phyloP scores from a whole-genome alignment of 352 stramenopile species.

The Thraustochytrium sp. region DNA sequence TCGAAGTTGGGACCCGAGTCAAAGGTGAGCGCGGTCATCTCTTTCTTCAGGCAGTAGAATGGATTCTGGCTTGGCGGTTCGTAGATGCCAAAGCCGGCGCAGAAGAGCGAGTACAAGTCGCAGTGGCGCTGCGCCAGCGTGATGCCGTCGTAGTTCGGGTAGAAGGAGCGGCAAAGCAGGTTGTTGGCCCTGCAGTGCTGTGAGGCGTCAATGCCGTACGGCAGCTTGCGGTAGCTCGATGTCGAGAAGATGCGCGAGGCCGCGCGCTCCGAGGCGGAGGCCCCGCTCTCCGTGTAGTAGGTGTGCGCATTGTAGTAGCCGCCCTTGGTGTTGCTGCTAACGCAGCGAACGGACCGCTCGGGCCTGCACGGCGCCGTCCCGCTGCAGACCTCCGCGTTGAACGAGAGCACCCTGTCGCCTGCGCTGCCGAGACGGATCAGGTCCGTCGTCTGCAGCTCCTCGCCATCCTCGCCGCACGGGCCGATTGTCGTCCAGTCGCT shows the following conservation, averaged over 20 bases:
- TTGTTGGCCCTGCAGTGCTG: neutral
- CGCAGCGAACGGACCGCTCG: neutral
- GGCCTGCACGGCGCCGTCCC: neutral
- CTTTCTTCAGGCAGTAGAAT: neutral
- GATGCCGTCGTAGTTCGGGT: neutral
- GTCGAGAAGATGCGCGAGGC: neutral
- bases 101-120: neutral
- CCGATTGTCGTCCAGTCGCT: neutral
- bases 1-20: neutral
- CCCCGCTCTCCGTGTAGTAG: neutral
- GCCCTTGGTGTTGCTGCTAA: neutral
- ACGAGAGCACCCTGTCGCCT: neutral
- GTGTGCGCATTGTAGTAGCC: neutral
- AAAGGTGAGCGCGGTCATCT: neutral
- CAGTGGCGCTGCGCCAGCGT: neutral
- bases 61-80: neutral
- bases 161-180: neutral
- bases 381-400: neutral
- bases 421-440: neutral
- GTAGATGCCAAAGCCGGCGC: neutral
- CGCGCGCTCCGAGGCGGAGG: neutral
- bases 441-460: neutral
- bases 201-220: neutral
- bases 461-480: too few species aligned
- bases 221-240: neutral